phyloP scores from a whole-genome alignment of 2,329 filamentous ascomycete species.

The Penicillium olsonii region DNA sequence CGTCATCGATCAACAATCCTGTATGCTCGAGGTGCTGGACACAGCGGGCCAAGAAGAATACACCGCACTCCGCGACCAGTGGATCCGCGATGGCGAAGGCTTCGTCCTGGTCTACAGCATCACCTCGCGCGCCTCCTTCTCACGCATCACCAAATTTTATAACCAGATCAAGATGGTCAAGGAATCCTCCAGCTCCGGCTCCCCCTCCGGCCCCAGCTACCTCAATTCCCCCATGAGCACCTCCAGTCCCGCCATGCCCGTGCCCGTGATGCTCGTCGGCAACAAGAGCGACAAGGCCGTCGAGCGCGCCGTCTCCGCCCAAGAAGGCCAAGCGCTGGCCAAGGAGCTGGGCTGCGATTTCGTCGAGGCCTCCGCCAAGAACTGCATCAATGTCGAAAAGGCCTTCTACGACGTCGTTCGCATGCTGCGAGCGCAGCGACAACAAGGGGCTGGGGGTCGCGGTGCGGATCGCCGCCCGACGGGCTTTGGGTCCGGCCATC shows the following conservation, averaged over 20 bases:
- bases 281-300: constrained; percentile 98
- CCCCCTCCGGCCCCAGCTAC: constrained; percentile 53
- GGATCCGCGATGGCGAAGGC: constrained; percentile 96
- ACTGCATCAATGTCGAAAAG: constrained; percentile 97
- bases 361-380: constrained; percentile 94
- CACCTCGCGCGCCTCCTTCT: constrained; percentile 92
- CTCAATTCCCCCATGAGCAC: constrained; percentile 51
- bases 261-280: constrained; percentile 96
- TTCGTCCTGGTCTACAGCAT: constrained; percentile 99
- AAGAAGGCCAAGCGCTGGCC: constrained; percentile 89
- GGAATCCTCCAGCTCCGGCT: constrained; percentile 68
- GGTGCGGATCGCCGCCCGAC: constrained; percentile 39
- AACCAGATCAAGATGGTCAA: constrained; percentile 97
- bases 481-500: constrained; percentile 34
- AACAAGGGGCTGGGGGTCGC: constrained; percentile 47
- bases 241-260: constrained; percentile 61
- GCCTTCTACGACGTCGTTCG: constrained; percentile 97
- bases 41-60: constrained; percentile 99
- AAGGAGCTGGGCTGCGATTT: constrained; percentile 94
- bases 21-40: constrained; percentile 96
- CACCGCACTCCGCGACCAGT: constrained; percentile 92
- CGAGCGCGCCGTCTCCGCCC: constrained; percentile 92
- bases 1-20: constrained; percentile 89
- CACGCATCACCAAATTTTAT: constrained; percentile 92
- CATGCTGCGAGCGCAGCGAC: constrained; percentile 80